These are phyloP conservation scores for Ganoderma meredithae DNA, from an alignment of 1,284 basidiomycete species.

Conservation along the genomic window DNA sequence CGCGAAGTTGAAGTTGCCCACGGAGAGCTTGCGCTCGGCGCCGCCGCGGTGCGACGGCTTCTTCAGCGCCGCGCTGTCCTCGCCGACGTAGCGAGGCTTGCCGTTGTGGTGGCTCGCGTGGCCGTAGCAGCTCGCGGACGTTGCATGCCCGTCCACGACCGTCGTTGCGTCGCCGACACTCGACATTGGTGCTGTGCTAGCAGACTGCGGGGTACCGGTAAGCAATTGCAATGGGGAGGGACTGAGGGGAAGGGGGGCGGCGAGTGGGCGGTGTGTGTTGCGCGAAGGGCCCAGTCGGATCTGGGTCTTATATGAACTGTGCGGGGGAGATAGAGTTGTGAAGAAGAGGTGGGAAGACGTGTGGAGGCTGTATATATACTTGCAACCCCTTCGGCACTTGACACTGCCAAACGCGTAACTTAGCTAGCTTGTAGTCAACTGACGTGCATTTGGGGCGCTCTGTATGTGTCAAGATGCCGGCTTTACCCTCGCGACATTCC, in stretches of 20 bases:
- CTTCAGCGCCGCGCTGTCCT: slow-evolving; percentile 19
- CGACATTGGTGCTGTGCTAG: slow-evolving; percentile 19
- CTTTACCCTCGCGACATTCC: not conserved
- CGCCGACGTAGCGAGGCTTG: slow-evolving; percentile 18
- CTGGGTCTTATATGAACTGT: not conserved
- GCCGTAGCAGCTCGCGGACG: slow-evolving; percentile 12
- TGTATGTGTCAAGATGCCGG: not conserved
- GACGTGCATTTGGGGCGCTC: not conserved
- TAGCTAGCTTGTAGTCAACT: not conserved
- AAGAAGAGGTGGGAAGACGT: not conserved
- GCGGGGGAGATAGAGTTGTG: slow-evolving; percentile 1
- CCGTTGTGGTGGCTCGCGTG: slow-evolving; percentile 10
- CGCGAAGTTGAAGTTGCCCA: slow-evolving; percentile 34
- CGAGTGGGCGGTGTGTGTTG: not conserved
- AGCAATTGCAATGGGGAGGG: too few species aligned
- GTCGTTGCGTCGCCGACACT: slow-evolving; percentile 35
- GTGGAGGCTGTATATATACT: not conserved
- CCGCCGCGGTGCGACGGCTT: slow-evolving; percentile 6
- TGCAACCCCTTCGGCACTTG: not conserved
- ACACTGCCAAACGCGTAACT: not conserved
- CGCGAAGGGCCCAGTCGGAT: not conserved
- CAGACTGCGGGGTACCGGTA: not conserved
- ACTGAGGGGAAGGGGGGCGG: slow-evolving; percentile 8
- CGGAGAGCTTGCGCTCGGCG: not conserved
- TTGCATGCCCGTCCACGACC: slow-evolving; percentile 32